Evolutionary conservation across 1,284 basidiomycete genomes (phyloP).

Genomic region (Ceratobasidium sp.): DNA sequence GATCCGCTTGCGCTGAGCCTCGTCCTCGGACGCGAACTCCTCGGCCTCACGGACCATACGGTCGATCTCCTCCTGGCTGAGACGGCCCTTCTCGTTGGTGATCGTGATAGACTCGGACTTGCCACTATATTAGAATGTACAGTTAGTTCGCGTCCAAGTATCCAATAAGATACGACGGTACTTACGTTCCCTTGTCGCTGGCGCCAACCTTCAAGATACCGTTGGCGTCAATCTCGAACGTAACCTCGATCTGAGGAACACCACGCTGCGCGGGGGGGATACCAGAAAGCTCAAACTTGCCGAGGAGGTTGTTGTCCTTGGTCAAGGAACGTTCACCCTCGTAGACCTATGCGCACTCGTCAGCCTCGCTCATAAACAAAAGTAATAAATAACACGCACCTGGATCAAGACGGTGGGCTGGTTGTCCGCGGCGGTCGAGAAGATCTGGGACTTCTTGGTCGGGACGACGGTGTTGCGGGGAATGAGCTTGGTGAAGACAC

Average conservation of each 20-base stretch:
- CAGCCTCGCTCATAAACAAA: not conserved
- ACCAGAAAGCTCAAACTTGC: constrained; percentile 67
- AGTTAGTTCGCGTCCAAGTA: not conserved
- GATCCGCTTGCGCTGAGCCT: constrained; percentile 86
- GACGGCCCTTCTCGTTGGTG: constrained; percentile 86
- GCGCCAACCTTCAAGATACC: constrained; percentile 60
- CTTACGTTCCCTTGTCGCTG: constrained; percentile 76
- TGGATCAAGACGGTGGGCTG: constrained; percentile 74
- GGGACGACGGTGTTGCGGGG: constrained; percentile 70
- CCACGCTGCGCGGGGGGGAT: constrained; percentile 80
- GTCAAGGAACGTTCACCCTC: constrained; percentile 85
- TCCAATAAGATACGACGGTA: constrained; percentile 49
- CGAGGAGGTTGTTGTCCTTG: constrained; percentile 68
- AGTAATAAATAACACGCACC: constrained; percentile 51
- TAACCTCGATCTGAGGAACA: constrained; percentile 64
- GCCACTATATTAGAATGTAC: constrained; percentile 62
- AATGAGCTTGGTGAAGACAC: constrained; percentile 70
- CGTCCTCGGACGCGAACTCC: constrained; percentile 87
- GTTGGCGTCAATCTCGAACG: constrained; percentile 63
- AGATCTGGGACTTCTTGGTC: constrained; percentile 72
- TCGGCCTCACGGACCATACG: constrained; percentile 94
- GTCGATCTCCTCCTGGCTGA: constrained; percentile 87
- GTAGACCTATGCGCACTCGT: constrained; percentile 64
- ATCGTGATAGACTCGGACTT: constrained; percentile 90
- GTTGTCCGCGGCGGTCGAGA: constrained; percentile 67